These are phyloP conservation scores for Daldinia loculata DNA, from an alignment of 495 filamentous ascomycete species.

Conservation along the genomic window DNA sequence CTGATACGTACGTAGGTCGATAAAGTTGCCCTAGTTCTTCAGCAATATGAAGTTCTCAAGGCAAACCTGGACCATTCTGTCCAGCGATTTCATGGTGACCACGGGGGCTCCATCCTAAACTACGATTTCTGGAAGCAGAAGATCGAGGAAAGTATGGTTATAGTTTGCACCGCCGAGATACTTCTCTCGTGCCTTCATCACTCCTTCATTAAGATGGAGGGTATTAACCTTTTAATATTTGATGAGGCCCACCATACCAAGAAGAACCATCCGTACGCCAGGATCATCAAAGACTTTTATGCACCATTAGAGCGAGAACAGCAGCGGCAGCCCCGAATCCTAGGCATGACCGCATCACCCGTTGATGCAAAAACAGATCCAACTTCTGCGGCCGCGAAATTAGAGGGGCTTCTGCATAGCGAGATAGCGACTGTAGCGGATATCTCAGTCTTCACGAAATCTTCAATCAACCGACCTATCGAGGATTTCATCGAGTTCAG, in stretches of 20 bases:
- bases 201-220: slow-evolving; percentile 80
- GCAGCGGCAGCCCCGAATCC: slow-evolving; percentile 73
- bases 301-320: slow-evolving; percentile 46
- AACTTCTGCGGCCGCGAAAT: slow-evolving; percentile 72
- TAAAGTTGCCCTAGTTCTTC: slow-evolving; percentile 88
- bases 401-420: slow-evolving; percentile 80
- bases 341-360: slow-evolving; percentile 98
- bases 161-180: slow-evolving; percentile 94
- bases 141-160: slow-evolving; percentile 77
- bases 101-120: slow-evolving; percentile 60
- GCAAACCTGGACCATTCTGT: slow-evolving; percentile 85
- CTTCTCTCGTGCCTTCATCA: slow-evolving; percentile 80
- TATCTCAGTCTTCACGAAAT: slow-evolving; percentile 65
- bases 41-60: slow-evolving; percentile 84
- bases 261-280: slow-evolving; percentile 90
- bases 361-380: slow-evolving; percentile 84
- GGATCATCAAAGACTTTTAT: slow-evolving; percentile 92
- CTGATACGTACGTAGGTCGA: slow-evolving; percentile 66
- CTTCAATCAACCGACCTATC: slow-evolving; percentile 39
- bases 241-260: slow-evolving; percentile 98
- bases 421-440: slow-evolving; percentile 85
- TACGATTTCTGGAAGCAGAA: slow-evolving; percentile 73
- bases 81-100: slow-evolving; percentile 79
- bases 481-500: slow-evolving; percentile 63
- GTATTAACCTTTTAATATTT: slow-evolving; percentile 92